Conservation (phyloP, 2,329 filamentous ascomycete genomes). For the Dichotomopilus funicola region DNA sequence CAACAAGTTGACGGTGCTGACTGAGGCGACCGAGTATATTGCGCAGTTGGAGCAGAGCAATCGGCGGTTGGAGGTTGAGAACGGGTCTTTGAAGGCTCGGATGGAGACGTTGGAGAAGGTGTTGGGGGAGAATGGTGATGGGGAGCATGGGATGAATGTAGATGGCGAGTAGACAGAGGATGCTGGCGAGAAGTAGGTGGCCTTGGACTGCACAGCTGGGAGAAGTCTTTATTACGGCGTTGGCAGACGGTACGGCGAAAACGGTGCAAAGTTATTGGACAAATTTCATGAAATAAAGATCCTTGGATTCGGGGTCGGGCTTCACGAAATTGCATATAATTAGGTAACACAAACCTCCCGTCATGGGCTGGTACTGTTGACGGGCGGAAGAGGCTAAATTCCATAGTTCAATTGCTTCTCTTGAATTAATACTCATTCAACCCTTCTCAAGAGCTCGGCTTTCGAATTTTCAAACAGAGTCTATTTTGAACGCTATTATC, state of each 20-base stretch:
- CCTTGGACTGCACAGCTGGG: not conserved
- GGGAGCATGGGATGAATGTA: conserved; percentile 1
- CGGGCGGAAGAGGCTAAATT: too few relatives aligned
- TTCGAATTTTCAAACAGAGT: too few relatives aligned
- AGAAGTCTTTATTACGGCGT: not conserved
- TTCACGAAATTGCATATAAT: too few relatives aligned
- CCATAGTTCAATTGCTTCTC: too few relatives aligned
- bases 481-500: too few relatives aligned
- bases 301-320: too few relatives aligned
- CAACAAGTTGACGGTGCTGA: conserved; percentile 39
- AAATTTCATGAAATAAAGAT: too few relatives aligned
- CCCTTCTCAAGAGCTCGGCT: too few relatives aligned
- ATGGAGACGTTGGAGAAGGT: conserved; percentile 30
- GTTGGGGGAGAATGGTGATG: conserved; percentile 22
- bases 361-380: too few relatives aligned
- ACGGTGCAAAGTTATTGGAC: not conserved
- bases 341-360: too few relatives aligned
- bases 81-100: conserved; percentile 36
- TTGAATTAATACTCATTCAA: too few relatives aligned
- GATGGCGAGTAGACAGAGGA: not conserved
- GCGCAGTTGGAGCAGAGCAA: conserved; percentile 29
- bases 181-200: not conserved
- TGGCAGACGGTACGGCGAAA: not conserved
- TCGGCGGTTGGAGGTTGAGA: conserved; percentile 38
- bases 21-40: conserved; percentile 36